Base-by-base conservation (phyloP, 148 eudicot species). In the Vaccinium darrowii region DNA sequence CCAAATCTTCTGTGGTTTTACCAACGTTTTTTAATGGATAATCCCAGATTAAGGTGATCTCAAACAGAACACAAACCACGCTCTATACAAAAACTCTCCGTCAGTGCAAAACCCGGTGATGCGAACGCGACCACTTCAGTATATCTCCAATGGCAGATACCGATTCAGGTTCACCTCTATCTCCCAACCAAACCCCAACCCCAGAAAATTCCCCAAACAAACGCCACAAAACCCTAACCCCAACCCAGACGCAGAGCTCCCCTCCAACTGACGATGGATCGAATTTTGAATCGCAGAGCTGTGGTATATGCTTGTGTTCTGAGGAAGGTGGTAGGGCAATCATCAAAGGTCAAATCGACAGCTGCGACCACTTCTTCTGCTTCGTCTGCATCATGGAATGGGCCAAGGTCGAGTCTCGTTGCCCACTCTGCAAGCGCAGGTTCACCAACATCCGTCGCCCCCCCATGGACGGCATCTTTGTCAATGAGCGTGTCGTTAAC, bases 341-440 rank as follows among this genome's bases (percentile, higher is more conserved):
- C 25, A 88, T 93, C n/a, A 89, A 95, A 84, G 98, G 98, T 18
- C 75, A 21, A 15, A 92, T 94, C 65, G 96, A 96, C 69, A 86
- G 98, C 71, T 96, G 98, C 88, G 89, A 89, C 25, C 98, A 96
- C 84, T 91, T 89, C 79, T 96, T 92, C 82, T 96, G 98, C 91
- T 96, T 96, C 67, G 86, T 92, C 49, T 96, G 98, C 84, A 93
- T 96, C 78, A 90, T 94, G 87, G 98, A 96, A 69, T 96, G 98
- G 98, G 86, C 98, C 4, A 94, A 92, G 73, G 90, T 95, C 7
- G 98, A 95, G 89, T 94, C 98, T 3, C 90, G 92, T 15, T 96
- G 98, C 83, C 98, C 98, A 3, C 56, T 96, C 21, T 96, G 98
- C 79, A 93, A 94, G 84, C 90, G 89, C 13, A 84, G 98, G 73